These are phyloP conservation scores for Annulohypoxylon stygium DNA, from an alignment of 495 filamentous ascomycete genomes.

Conservation along the genomic window DNA sequence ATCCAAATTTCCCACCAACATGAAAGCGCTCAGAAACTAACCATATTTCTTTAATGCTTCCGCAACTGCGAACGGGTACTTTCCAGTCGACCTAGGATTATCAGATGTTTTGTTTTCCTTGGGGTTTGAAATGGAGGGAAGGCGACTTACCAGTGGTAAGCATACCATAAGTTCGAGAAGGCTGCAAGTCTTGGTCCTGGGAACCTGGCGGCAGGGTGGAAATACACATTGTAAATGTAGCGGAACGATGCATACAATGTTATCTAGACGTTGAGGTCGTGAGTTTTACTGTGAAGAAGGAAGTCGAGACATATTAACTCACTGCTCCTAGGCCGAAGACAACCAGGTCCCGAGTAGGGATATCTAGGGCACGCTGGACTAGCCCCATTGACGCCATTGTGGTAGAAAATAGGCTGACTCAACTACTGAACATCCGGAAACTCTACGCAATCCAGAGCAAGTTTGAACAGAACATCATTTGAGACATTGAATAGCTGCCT, in stretches of 20 bases:
- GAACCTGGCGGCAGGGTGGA: constrained; percentile 60
- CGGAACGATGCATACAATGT: constrained; percentile 3
- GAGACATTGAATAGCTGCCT: not conserved
- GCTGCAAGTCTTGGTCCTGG: constrained; percentile 58
- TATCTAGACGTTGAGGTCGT: not conserved
- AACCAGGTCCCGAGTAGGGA: not conserved
- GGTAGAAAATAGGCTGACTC: not conserved
- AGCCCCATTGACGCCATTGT: not conserved
- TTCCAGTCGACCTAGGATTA: constrained; percentile 33
- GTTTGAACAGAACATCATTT: not conserved
- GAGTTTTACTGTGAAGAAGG: not conserved
- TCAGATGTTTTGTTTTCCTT: not conserved
- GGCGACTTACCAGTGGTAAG: constrained; percentile 40
- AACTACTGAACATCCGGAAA: not conserved
- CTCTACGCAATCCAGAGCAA: not conserved
- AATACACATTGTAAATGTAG: constrained; percentile 57
- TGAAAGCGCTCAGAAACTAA: not conserved
- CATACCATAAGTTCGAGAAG: constrained; percentile 40
- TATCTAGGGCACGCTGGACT: not conserved
- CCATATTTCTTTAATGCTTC: constrained; percentile 43
- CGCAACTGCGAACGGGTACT: constrained; percentile 37
- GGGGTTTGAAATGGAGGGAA: not conserved
- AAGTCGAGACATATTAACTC: not conserved
- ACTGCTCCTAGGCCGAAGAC: not conserved
- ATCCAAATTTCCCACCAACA: not conserved